phyloP scores from a whole-genome alignment of 768 basidiomycete genomes.

The Suillus variegatus region DNA sequence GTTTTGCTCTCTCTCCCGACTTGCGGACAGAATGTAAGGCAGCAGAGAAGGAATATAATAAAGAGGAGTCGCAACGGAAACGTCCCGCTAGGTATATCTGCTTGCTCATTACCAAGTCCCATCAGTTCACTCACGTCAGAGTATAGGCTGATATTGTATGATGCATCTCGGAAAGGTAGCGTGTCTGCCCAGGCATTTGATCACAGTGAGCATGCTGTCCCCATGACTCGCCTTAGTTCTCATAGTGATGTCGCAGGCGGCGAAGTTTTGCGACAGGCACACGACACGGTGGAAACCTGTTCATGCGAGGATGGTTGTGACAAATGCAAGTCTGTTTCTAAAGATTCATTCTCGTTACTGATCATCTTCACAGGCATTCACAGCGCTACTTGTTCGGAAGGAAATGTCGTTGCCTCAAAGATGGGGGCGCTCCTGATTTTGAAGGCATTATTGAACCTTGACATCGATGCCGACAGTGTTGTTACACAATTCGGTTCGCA shows the following conservation, averaged over 20 bases:
- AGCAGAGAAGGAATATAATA: slow-evolving; percentile 70
- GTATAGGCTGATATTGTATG: slow-evolving; percentile 78
- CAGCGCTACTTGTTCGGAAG: slow-evolving; percentile 65
- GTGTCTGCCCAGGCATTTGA: slow-evolving; percentile 82
- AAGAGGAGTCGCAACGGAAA: slow-evolving; percentile 52
- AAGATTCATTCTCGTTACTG: not conserved
- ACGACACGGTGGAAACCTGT: slow-evolving; percentile 58
- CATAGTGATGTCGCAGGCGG: slow-evolving; percentile 40
- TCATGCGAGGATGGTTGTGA: slow-evolving; percentile 70
- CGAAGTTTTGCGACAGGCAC: slow-evolving; percentile 60
- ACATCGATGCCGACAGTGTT: slow-evolving; percentile 40
- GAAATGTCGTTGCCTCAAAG: slow-evolving; percentile 75
- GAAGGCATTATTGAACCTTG: slow-evolving; percentile 54
- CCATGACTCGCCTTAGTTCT: slow-evolving; percentile 1
- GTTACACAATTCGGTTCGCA: slow-evolving; percentile 28
- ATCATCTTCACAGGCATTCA: slow-evolving; percentile 55
- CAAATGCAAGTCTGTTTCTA: slow-evolving; percentile 48
- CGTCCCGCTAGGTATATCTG: slow-evolving; percentile 62
- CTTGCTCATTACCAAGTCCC: slow-evolving; percentile 2
- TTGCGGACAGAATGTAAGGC: slow-evolving; percentile 84
- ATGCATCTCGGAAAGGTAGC: slow-evolving; percentile 68
- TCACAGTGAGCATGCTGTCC: slow-evolving; percentile 48
- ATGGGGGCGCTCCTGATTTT: slow-evolving; percentile 71
- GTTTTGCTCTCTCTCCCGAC: slow-evolving; percentile 68
- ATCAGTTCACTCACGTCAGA: not conserved